Evolutionary conservation across 345 rosid genomes (phyloP).

Genomic region (Melaleuca quinquenervia): DNA sequence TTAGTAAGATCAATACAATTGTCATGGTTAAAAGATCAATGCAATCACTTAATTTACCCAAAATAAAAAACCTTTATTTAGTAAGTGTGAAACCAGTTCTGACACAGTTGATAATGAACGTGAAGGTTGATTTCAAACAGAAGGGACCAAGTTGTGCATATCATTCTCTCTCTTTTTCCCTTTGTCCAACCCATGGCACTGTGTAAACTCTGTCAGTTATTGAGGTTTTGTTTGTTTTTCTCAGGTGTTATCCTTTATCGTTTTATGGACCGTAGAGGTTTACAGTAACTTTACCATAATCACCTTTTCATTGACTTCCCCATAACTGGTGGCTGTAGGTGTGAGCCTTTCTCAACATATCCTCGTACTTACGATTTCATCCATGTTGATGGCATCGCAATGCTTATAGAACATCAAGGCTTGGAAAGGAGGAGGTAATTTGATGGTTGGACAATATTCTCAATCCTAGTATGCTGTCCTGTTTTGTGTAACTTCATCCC

Average conservation of each 20-base stretch:
- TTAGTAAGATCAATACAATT: too few species aligned
- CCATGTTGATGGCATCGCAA: constrained; percentile 66
- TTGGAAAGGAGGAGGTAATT: constrained; percentile 38
- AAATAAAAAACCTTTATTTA: too few species aligned
- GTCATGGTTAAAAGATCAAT: too few species aligned
- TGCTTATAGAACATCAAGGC: constrained; percentile 36
- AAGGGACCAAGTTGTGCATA: neutral
- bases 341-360: constrained; percentile 97
- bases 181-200: neutral
- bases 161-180: neutral
- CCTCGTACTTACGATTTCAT: constrained; percentile 92
- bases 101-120: neutral
- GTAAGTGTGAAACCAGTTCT: neutral
- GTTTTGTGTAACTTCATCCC: neutral
- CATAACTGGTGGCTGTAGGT: constrained; percentile 34
- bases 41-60: too few species aligned
- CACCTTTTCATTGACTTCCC: neutral
- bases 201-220: neutral
- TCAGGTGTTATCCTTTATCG: neutral
- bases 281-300: neutral
- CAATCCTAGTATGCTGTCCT: neutral
- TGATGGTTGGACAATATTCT: neutral
- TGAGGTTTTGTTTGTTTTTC: neutral
- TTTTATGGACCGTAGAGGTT: neutral
- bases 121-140: neutral